Base-by-base conservation (phyloP, 2,329 filamentous ascomycete genomes). In the Didymosphaeria variabile region DNA sequence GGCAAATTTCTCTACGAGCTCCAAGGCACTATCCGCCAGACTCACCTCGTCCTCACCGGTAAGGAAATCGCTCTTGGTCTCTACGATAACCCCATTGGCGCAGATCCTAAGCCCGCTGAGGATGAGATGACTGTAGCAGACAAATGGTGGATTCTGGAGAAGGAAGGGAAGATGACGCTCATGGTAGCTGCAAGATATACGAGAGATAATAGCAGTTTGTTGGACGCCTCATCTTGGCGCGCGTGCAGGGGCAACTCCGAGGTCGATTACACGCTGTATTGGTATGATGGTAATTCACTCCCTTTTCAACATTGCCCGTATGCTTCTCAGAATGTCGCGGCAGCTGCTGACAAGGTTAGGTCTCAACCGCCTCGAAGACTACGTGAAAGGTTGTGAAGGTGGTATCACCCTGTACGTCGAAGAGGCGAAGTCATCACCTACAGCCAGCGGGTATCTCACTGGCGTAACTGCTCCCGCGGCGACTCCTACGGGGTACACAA, bases 261-360 rank as follows among this genome's bases (percentile, higher is more conserved):
- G 12, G 29, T 19, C 23, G 61, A 64, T 44, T 64, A 64, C 40
- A 56, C 53, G 52, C 23, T 64, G 13, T 59, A 53, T 26, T 61
- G 51, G 56, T 64, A 57, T 38, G 62, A 64, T 49, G 36, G 15
- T 40, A 17, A 17, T 5, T 40, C 2, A 13, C 6, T 12, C 10
- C 3, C 17, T 17, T 15, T 17, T 17, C 36, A 40, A 5, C 15
- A 40, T 6, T 17, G 15, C 15, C 13, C 17, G 2, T 15, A 36
- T 58, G 59, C 59, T 47, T 53, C 55, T 45, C 40, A 17, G 8
- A 8, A 13, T n/a, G 19, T 36, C 36, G 17, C 52, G 21, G 10
- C 15, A 34, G 9, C 17, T 44, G 23, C 58, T 59, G 19, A 56
- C 46, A 19, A 19, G 3, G n/a, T 12, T 23, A 64, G 61, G 61